Base-by-base conservation (phyloP, 2,329 filamentous ascomycete species). In the Monilinia vaccinii-corymbosi region DNA sequence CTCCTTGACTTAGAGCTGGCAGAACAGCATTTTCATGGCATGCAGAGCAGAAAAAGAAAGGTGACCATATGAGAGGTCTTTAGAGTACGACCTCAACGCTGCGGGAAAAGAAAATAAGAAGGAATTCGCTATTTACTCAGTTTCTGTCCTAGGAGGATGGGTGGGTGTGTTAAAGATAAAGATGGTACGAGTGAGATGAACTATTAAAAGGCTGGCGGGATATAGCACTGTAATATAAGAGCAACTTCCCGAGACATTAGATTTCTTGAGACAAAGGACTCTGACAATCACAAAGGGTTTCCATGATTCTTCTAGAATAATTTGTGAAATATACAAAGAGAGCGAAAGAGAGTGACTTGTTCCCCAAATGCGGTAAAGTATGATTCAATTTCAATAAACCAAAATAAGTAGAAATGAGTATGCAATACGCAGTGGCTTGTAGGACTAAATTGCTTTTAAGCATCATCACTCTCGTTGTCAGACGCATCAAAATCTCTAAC, bases 401-500 rank as follows among this genome's bases (percentile, higher is more conserved):
- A 21, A 4, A 10, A 34, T n/a, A 34, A 28, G 28, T 10, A 36
- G 25, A 42, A 31, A 32, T 38, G 21, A 28, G n/a, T 13, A 11
- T 44, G 25, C 44, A 9, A 21, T 34, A 23, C 25, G 34, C 8
- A 44, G 44, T 44, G 13, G 38, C n/a, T 44, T 4, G 23, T 32
- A 18, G 14, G 13, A 14, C 14, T 4, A 51, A 8, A 10, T 32
- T 10, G 18, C 10, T 34, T 21, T 28, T 1, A n/a, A 31, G 18
- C 21, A 32, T 28, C 16, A 18, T 55, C 48, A 46, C 57, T 59
- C 31, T 59, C 57, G 34, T 59, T 53, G 42, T 59, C 57, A 36
- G 57, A 59, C 23, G 53, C 13, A 31, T 55, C 57, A 18, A 46
- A 59, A 48, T 59, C 65, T 48, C 64, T 63, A 10, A 51, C 59